phyloP scores from a whole-genome alignment of 441 rosid genomes.

The Eutrema salsugineum region DNA sequence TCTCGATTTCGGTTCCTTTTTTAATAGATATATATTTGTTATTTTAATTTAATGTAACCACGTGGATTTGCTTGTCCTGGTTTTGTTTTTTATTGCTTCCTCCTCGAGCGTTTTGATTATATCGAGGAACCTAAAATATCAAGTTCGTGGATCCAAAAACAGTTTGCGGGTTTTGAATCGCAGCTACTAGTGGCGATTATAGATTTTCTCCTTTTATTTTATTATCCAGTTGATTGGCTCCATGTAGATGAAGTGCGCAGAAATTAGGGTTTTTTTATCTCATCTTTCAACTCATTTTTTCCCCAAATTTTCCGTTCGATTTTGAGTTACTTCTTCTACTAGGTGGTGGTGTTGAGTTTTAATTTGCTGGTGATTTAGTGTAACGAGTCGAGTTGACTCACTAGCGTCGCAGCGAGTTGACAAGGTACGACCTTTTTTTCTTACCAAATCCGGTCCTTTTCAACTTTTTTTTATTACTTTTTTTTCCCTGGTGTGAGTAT shows the following conservation, averaged over 20 bases:
- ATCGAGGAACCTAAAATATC: constrained; percentile 24
- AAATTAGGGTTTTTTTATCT: background rate
- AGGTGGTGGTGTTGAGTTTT: background rate
- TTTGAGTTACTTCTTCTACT: constrained; percentile 3
- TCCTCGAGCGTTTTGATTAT: constrained; percentile 13
- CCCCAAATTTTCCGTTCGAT: background rate
- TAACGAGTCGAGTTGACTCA: constrained; percentile 35
- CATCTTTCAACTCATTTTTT: background rate
- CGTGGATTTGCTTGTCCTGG: constrained; percentile 35
- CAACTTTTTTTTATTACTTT: background rate
- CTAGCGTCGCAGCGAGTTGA: constrained; percentile 22
- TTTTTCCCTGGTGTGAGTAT: background rate
- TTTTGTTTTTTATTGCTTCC: background rate
- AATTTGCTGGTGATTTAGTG: constrained; percentile 1
- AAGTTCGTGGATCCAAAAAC: constrained; percentile 24
- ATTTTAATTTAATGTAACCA: constrained; percentile 5
- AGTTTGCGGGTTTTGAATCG: background rate
- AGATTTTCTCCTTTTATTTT: background rate
- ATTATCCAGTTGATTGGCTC: constrained; percentile 25
- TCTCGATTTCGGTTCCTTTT: background rate
- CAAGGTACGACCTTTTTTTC: constrained; percentile 25
- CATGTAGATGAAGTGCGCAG: background rate
- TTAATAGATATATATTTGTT: background rate
- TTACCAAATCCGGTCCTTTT: background rate
- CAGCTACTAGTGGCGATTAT: background rate